Evolutionary conservation across 352 stramenopile species (phyloP).

Genomic region (Pythium phragmitis): DNA sequence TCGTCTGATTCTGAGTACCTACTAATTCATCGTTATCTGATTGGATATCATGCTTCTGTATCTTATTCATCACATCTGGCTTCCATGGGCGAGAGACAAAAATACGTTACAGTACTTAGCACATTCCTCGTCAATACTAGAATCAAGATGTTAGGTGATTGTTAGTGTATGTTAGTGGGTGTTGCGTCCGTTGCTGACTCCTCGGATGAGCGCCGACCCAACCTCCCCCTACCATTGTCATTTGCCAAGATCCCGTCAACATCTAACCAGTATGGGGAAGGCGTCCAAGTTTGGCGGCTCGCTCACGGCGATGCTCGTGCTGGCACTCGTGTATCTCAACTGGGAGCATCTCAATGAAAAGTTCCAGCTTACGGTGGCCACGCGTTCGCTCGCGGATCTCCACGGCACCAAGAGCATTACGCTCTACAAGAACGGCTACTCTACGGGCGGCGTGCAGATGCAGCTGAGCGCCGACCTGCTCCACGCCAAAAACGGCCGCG

Average conservation of each 20-base stretch:
- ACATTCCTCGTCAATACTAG: conserved; percentile 1
- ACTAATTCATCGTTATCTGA: neutral
- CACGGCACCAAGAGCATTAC: conserved; percentile 62
- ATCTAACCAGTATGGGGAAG: conserved; percentile 46
- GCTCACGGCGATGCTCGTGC: conserved; percentile 36
- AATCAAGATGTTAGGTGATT: conserved; percentile 9
- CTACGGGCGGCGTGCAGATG: conserved; percentile 70
- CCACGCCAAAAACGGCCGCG: conserved; percentile 41
- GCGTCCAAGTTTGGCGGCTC: conserved; percentile 39
- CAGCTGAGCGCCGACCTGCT: conserved; percentile 59
- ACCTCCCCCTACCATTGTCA: neutral
- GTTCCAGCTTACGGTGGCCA: conserved; percentile 63
- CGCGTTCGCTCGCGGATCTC: conserved; percentile 45
- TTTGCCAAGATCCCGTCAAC: neutral
- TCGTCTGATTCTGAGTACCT: conserved; percentile 12
- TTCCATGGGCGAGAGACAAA: conserved; percentile 8
- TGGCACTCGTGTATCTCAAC: conserved; percentile 51
- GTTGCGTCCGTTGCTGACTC: conserved; percentile 3
- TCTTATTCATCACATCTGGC: conserved; percentile 3
- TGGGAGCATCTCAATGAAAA: conserved; percentile 56
- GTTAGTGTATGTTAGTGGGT: neutral
- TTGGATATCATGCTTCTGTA: conserved; percentile 1
- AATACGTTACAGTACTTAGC: conserved; percentile 11
- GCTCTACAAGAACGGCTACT: conserved; percentile 80
- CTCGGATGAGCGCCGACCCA: neutral